phyloP scores from a whole-genome alignment of 2,329 filamentous ascomycete species.

The Xylariaceae sp. region DNA sequence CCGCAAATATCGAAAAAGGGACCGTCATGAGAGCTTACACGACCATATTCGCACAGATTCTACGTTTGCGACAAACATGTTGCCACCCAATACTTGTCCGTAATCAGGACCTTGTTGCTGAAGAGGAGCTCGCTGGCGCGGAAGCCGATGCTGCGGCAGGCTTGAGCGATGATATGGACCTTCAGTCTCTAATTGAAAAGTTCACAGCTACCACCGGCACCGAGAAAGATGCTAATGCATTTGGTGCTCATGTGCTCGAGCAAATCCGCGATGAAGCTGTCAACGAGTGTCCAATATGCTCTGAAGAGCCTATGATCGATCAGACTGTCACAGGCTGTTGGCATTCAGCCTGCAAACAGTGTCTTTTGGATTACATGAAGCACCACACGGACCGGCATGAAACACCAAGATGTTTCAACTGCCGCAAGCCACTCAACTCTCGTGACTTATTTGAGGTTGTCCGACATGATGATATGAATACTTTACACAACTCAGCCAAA shows the following conservation, averaged over 20 bases:
- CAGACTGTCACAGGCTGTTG: slow-evolving; percentile 95
- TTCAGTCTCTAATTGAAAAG: slow-evolving; percentile 80
- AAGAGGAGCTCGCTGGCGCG: slow-evolving; percentile 82
- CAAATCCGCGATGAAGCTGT: slow-evolving; percentile 90
- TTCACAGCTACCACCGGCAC: slow-evolving; percentile 75
- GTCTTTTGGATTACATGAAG: slow-evolving; percentile 86
- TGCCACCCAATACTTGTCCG: slow-evolving; percentile 91
- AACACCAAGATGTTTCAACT: slow-evolving; percentile 85
- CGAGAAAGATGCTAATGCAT: slow-evolving; percentile 69
- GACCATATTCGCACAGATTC: slow-evolving; percentile 94
- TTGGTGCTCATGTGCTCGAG: slow-evolving; percentile 83
- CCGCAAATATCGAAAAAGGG: slow-evolving; percentile 85
- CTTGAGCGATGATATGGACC: slow-evolving; percentile 93
- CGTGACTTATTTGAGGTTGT: slow-evolving; percentile 93
- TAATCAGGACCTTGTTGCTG: slow-evolving; percentile 81
- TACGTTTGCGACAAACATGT: slow-evolving; percentile 90
- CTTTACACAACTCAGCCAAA: slow-evolving; percentile 49
- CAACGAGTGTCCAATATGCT: slow-evolving; percentile 92
- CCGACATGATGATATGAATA: slow-evolving; percentile 63
- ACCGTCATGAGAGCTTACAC: slow-evolving; percentile 95
- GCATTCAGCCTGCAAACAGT: slow-evolving; percentile 96
- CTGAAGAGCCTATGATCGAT: slow-evolving; percentile 93
- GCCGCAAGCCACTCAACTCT: slow-evolving; percentile 79
- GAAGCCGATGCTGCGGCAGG: slow-evolving; percentile 80
- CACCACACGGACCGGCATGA: slow-evolving; percentile 81